Conservation (phyloP, 306 rosid genomes). For the Glycyrrhiza uralensis region DNA sequence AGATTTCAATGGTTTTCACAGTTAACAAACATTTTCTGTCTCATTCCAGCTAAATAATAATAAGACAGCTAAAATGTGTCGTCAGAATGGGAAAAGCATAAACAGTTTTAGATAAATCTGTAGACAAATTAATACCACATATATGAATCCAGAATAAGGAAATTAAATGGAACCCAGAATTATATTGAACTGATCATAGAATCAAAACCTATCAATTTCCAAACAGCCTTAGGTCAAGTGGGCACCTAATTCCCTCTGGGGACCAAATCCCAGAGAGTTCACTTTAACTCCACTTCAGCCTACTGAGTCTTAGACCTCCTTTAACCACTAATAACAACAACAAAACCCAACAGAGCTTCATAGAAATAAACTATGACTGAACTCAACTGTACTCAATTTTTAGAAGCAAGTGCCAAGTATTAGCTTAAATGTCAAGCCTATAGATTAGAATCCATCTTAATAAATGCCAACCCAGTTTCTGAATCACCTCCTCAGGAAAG, state of each 20-base stretch:
- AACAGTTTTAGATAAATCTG: constrained; percentile 9
- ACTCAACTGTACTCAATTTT: constrained; percentile 1
- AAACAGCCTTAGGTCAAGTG: neutral
- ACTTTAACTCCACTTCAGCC: constrained; percentile 10
- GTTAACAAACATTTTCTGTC: constrained; percentile 11
- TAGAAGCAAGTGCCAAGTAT: neutral
- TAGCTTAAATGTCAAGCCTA: neutral
- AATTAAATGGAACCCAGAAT: neutral
- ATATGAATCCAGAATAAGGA: neutral
- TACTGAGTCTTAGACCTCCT: neutral
- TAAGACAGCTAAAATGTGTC: neutral
- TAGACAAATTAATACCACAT: constrained; percentile 6
- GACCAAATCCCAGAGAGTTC: neutral
- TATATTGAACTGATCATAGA: neutral
- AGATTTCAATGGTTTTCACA: neutral
- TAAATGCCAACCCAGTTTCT: constrained; percentile 16
- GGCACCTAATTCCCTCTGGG: neutral
- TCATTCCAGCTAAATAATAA: constrained; percentile 12
- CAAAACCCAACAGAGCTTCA: neutral
- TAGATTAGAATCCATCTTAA: neutral
- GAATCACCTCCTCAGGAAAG: neutral
- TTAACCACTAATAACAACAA: neutral
- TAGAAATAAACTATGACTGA: neutral
- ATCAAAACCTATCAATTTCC: constrained; percentile 7
- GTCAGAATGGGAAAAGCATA: constrained; percentile 2